Base-by-base conservation (phyloP, 2,329 filamentous ascomycete species). In the Aciculosporium take region DNA sequence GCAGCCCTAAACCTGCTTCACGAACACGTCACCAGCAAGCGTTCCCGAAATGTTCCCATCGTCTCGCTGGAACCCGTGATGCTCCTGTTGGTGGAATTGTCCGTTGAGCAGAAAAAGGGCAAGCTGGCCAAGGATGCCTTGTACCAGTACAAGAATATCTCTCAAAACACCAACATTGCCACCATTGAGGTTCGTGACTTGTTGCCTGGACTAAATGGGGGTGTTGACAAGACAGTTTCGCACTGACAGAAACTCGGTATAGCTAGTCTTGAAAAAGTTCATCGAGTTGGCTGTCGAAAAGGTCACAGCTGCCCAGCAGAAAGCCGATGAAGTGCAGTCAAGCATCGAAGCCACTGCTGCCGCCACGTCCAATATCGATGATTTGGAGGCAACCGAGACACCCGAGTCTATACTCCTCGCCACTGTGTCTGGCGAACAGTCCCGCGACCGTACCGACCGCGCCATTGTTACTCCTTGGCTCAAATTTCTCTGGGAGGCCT, bases 91-190 rank as follows among this genome's bases (percentile, higher is more conserved):
- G 89, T 98, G 57, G 87, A 96, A 67, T 77, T 96, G 45, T 94
- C 84, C 52, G 91, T 98, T 57, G 89, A 96, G 59, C 79, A 95
- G 56, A 87, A 91, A 69, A 98, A 96, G 69, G 91, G 91, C 55
- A 98, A 98, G 68, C 76, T 91, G 46, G 91, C 89, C 64, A 98
- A 98, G 74, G 91, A 98, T 69, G 91, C 91, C 47, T 75, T 98
- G 37, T 98, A 96, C 65, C 91, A 95, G 65, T 98, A 98, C 76
- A 98, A 98, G 75, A 98, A 98, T 65, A 96, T 95, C 53, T 89
- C 88, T 42, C 91, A 98, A 65, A 98, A 98, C 69, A 94, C 89
- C 54, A 96, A 96, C 61, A 87, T 98, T 52, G 87, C 79, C 54
- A 98, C 91, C 47, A 98, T 98, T 62, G 91, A 96, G 78, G 83